Evolutionary conservation across 169 alveolate genomes (phyloP).

Genomic region (Cryptosporidium ryanae): DNA sequence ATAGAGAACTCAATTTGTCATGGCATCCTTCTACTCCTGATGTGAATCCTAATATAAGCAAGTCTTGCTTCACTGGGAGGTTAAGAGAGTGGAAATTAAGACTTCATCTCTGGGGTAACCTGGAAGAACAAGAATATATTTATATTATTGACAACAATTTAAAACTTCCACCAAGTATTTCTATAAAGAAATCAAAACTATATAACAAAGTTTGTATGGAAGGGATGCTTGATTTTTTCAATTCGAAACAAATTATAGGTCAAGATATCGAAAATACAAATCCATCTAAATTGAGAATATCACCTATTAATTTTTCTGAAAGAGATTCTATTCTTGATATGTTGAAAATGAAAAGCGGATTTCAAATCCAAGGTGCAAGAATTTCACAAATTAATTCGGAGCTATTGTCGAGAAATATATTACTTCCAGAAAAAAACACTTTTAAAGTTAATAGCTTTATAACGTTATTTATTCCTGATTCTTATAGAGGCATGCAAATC

Average conservation of each 20-base stretch:
- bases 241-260: neutral
- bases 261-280: neutral
- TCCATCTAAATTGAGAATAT: conserved; percentile 5
- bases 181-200: neutral
- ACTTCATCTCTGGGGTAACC: conserved; percentile 71
- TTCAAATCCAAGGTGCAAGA: neutral
- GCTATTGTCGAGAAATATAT: neutral
- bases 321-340: neutral
- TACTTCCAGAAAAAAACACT: neutral
- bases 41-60: conserved; percentile 28
- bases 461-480: conserved; percentile 57
- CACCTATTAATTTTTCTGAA: conserved; percentile 22
- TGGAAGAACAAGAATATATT: conserved; percentile 31
- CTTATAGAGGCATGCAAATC: conserved; percentile 47
- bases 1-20: neutral
- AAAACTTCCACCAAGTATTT: conserved; percentile 21
- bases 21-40: conserved; percentile 74
- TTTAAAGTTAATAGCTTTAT: neutral
- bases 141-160: conserved; percentile 28
- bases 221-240: neutral
- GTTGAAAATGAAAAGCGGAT: neutral
- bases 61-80: conserved; percentile 67
- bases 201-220: neutral
- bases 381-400: conserved; percentile 23
- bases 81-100: conserved; percentile 64